Evolutionary conservation across 345 rosid genomes (phyloP).

Genomic region (Salix exigua): DNA sequence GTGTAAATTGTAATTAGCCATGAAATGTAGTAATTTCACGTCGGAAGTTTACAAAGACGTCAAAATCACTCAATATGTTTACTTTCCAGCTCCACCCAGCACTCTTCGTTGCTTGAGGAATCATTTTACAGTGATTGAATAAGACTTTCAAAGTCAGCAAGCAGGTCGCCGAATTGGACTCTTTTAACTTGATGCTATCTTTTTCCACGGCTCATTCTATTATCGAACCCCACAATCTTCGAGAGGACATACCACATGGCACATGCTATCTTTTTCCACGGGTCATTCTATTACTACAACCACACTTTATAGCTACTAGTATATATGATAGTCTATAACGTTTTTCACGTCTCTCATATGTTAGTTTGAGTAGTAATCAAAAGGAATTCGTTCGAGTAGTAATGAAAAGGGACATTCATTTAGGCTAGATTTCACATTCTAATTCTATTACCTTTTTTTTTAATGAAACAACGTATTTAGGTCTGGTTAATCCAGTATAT

Average conservation of each 20-base stretch:
- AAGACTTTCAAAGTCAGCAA: conserved; percentile 15
- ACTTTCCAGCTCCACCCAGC: not conserved
- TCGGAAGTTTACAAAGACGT: not conserved
- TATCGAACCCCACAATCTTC: not conserved
- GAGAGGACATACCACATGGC: not conserved
- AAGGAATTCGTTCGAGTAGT: not conserved
- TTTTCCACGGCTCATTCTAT: conserved; percentile 3
- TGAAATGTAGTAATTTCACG: not conserved
- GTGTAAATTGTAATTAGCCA: too few species aligned
- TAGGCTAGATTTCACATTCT: too few species aligned
- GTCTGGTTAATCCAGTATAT: too few species aligned
- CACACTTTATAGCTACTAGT: not conserved
- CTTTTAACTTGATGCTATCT: not conserved
- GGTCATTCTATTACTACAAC: conserved; percentile 2
- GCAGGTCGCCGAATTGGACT: conserved; percentile 13
- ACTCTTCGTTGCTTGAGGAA: conserved; percentile 14
- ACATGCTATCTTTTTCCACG: not conserved
- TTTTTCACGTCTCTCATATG: not conserved
- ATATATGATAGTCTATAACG: not conserved
- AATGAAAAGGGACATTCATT: not conserved
- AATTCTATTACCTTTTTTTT: too few species aligned
- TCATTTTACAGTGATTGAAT: not conserved
- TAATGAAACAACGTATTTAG: too few species aligned
- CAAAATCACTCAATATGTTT: conserved; percentile 10
- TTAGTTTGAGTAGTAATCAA: not conserved